Conservation (phyloP, 2,329 filamentous ascomycete genomes). For the Coccinonectria pachysandricola region DNA sequence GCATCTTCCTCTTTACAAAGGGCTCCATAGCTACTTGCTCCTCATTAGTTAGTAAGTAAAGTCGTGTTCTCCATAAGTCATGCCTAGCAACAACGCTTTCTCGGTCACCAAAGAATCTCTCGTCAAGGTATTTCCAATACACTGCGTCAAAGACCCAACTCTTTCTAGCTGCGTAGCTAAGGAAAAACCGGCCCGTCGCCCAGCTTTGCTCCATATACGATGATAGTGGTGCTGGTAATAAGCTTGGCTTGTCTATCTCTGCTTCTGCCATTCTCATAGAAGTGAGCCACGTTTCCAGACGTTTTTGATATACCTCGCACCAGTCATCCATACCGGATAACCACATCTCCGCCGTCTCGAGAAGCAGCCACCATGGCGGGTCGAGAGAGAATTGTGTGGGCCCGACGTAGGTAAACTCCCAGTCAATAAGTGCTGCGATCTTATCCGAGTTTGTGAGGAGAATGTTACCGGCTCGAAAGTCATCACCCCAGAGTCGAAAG, state of each 20-base stretch:
- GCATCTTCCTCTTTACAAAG: slow-evolving; percentile 22
- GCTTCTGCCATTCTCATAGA: slow-evolving; percentile 22
- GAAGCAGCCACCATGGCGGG: slow-evolving; percentile 29
- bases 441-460: slow-evolving; percentile 18
- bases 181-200: slow-evolving; percentile 22
- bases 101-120: slow-evolving; percentile 20
- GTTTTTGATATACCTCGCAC: slow-evolving; percentile 19
- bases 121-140: slow-evolving; percentile 27
- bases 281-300: slow-evolving; percentile 23
- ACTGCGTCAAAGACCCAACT: slow-evolving; percentile 28
- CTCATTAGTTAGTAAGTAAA: slow-evolving; percentile 16
- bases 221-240: slow-evolving; percentile 14
- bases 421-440: slow-evolving; percentile 25
- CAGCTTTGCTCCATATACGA: slow-evolving; percentile 27
- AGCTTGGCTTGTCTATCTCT: too few species aligned
- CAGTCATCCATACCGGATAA: slow-evolving; percentile 19
- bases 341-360: slow-evolving; percentile 25
- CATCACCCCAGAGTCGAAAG: slow-evolving; percentile 24
- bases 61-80: slow-evolving; percentile 19
- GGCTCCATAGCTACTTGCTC: slow-evolving; percentile 19
- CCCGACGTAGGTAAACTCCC: slow-evolving; percentile 28
- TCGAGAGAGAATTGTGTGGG: slow-evolving; percentile 25
- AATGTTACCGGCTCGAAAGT: slow-evolving; percentile 23
- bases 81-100: slow-evolving; percentile 4
- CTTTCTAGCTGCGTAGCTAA: slow-evolving; percentile 26